Base-by-base conservation (phyloP, 257 asterid genomes). In the Paraleonurus japonicus region DNA sequence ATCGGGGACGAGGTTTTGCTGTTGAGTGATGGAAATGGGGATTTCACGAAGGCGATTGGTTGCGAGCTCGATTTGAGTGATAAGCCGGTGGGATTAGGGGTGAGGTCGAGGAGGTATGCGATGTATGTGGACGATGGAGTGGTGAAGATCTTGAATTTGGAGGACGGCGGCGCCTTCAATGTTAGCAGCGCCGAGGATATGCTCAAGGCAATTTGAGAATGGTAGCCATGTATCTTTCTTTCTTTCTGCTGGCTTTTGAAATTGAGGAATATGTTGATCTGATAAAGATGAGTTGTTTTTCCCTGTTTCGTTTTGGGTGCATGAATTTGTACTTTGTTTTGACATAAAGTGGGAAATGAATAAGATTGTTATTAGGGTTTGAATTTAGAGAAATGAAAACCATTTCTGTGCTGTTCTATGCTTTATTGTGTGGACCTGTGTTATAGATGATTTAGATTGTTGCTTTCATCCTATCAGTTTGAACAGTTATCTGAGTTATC, bases 111-210 rank as follows among this genome's bases (percentile, higher is more conserved):
- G 77, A 83, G 99, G 78, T 94, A 91, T 53, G 96, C 98, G 0
- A 87, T 94, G 88, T 86, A 75, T 55, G 93, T 85, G 11, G 98
- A 86, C 8, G 86, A 95, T 67, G 99, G 99, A 3, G 89, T 86
- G 32, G 98, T 95, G 9, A 95, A 92, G 70, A 79, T 85, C 64
- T 71, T 88, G 87, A 95, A 95, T 76, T 74, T 95, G 90, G 99
- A 95, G 69, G 98, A 95, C 0, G 99, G 99, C 9, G 99, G 99
- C 1, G 97, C 99, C 17, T 92, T 95, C 59, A 89, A 87, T 61
- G 92, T 89, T n/a, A 95, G 99, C 88, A 90, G 99, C 63, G 99
- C 99, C 6, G 99, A 89, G 81, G 98, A 92, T 75, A 24, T 95
- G 88, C 98, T 95, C 74, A 85, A 88, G 69, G 88, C 84, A 22